phyloP scores from a whole-genome alignment of 768 basidiomycete species.

The Xerocomellus amylosporus region DNA sequence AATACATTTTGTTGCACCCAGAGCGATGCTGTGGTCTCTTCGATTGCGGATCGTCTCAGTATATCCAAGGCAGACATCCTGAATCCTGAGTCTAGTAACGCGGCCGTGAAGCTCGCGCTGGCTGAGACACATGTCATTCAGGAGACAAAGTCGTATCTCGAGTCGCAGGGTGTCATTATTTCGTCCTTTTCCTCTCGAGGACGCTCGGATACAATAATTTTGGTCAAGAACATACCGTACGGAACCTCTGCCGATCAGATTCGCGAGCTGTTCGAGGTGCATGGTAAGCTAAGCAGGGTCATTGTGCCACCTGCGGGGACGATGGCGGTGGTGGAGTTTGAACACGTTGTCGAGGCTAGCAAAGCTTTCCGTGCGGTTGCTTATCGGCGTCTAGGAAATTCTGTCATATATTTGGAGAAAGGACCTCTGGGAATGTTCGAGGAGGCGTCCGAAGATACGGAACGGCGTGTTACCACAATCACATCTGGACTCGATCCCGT shows the following conservation, averaged over 20 bases:
- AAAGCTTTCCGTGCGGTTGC: slow-evolving; percentile 80
- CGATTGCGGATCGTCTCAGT: slow-evolving; percentile 85
- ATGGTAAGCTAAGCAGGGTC: slow-evolving; percentile 69
- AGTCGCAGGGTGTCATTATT: slow-evolving; percentile 67
- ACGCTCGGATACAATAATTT: slow-evolving; percentile 76
- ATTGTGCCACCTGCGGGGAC: slow-evolving; percentile 91
- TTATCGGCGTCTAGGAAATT: slow-evolving; percentile 85
- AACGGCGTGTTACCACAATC: slow-evolving; percentile 9
- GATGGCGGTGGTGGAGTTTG: slow-evolving; percentile 87
- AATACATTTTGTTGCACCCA: slow-evolving; percentile 34
- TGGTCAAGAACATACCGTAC: slow-evolving; percentile 97
- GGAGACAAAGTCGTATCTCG: slow-evolving; percentile 90
- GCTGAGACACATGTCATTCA: slow-evolving; percentile 96
- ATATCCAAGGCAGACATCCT: slow-evolving; percentile 86
- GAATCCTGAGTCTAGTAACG: slow-evolving; percentile 75
- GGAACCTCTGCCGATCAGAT: slow-evolving; percentile 76
- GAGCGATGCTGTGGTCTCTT: slow-evolving; percentile 92
- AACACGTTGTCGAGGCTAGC: slow-evolving; percentile 63
- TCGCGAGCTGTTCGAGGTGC: slow-evolving; percentile 72
- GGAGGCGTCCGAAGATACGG: slow-evolving; percentile 33
- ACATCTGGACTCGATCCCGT: slow-evolving; percentile 31
- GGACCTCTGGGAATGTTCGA: slow-evolving; percentile 84
- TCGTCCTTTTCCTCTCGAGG: slow-evolving; percentile 51
- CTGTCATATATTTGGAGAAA: slow-evolving; percentile 89
- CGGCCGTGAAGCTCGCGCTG: slow-evolving; percentile 91